A percentile compares a stretch with the other conserved stretches of the same genome.
Conservation (phyloP, 1,139 yeast genomes). For the Candida buenavistaensis region DNA sequence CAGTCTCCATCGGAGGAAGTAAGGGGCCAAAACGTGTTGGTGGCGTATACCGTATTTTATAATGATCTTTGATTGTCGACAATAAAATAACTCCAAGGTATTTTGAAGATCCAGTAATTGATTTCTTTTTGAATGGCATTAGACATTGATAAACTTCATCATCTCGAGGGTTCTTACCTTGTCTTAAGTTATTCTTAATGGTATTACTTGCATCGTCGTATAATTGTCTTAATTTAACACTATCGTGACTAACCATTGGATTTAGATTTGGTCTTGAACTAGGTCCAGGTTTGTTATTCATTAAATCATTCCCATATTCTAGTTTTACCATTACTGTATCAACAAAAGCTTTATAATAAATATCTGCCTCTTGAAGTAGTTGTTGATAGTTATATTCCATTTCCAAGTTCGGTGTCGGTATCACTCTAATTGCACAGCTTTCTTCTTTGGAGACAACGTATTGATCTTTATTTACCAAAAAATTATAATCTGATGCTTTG, state of each 20-base stretch:
- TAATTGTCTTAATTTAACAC: constrained; percentile 34
- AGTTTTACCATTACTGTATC: constrained; percentile 33
- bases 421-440: constrained; percentile 34
- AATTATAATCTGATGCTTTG: constrained; percentile 36
- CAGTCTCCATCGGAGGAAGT: constrained; percentile 17
- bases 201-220: constrained; percentile 24
- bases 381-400: constrained; percentile 19
- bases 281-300: constrained; percentile 10
- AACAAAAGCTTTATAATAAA: constrained; percentile 40
- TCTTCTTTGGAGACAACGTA: constrained; percentile 42
- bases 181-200: constrained; percentile 16
- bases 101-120: constrained; percentile 36
- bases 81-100: constrained; percentile 36
- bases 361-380: constrained; percentile 22
- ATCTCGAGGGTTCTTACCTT: constrained; percentile 13
- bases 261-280: constrained; percentile 8
- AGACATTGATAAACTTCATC: constrained; percentile 34
- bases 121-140: constrained; percentile 35
- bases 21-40: constrained; percentile 26
- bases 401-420: constrained; percentile 32
- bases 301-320: constrained; percentile 26
- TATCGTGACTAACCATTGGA: constrained; percentile 13
- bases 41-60: constrained; percentile 32
- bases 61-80: constrained; percentile 36
- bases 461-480: constrained; percentile 24